These are phyloP conservation scores for Pulveroboletus frians DNA, from an alignment of 768 basidiomycete genomes.

Conservation along the genomic window DNA sequence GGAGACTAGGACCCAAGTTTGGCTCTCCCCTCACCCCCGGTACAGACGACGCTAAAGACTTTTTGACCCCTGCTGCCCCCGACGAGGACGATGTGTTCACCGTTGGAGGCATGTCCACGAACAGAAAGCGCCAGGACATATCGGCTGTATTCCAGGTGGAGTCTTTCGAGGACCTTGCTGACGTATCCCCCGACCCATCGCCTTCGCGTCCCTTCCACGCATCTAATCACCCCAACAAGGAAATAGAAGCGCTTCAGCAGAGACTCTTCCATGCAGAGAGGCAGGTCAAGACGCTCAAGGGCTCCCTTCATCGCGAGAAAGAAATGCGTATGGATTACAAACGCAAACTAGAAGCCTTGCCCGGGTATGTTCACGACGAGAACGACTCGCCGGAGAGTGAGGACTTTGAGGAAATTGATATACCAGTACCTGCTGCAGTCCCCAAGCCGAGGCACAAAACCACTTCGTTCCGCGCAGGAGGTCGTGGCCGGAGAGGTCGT, in stretches of 20 bases:
- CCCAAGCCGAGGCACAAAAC: slow-evolving; percentile 37
- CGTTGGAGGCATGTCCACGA: slow-evolving; percentile 56
- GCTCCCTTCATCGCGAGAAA: slow-evolving; percentile 77
- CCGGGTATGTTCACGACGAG: slow-evolving; percentile 34
- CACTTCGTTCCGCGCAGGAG: slow-evolving; percentile 51
- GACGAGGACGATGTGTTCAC: slow-evolving; percentile 66
- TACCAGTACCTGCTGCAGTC: slow-evolving; percentile 27
- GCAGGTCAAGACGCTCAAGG: slow-evolving; percentile 77
- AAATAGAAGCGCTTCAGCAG: slow-evolving; percentile 77
- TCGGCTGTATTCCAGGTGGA: slow-evolving; percentile 44
- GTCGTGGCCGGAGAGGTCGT: slow-evolving; percentile 47
- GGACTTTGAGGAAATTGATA: slow-evolving; percentile 45
- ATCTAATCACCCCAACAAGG: slow-evolving; percentile 70
- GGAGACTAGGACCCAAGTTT: slow-evolving; percentile 53
- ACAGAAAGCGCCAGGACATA: slow-evolving; percentile 53
- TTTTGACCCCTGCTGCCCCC: slow-evolving; percentile 52
- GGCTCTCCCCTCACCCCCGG: slow-evolving; percentile 74
- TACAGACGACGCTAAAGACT: slow-evolving; percentile 38
- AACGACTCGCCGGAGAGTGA: slow-evolving; percentile 38
- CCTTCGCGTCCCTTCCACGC: slow-evolving; percentile 59
- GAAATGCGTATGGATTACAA: slow-evolving; percentile 67
- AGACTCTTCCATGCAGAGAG: slow-evolving; percentile 82
- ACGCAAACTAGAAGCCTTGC: slow-evolving; percentile 45
- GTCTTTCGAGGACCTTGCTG: slow-evolving; percentile 41
- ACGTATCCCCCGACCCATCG: slow-evolving; percentile 61